These are phyloP conservation scores for Heterobasidion annosum DNA, from an alignment of 1,284 basidiomycete species.

Conservation along the genomic window DNA sequence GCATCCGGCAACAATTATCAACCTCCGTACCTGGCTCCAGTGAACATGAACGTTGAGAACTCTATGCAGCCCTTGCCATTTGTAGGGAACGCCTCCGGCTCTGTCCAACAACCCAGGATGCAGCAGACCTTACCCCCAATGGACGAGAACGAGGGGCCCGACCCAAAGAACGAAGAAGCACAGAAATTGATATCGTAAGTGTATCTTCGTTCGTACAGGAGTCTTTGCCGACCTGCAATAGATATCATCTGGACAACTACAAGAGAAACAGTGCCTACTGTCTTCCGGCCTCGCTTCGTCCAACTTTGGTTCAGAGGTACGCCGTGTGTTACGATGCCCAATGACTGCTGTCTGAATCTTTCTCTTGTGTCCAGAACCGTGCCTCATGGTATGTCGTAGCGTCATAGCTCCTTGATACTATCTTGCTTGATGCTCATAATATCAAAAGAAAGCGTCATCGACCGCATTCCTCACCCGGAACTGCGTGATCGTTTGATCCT, in stretches of 20 bases:
- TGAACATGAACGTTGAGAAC: slow-evolving; percentile 48
- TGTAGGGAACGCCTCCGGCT: slow-evolving; percentile 19
- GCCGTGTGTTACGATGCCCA: background rate
- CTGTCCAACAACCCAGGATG: slow-evolving; percentile 19
- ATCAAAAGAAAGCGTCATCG: slow-evolving; percentile 73
- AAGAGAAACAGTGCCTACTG: slow-evolving; percentile 75
- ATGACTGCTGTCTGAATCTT: slow-evolving; percentile 8
- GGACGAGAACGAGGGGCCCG: slow-evolving; percentile 43
- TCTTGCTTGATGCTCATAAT: slow-evolving; percentile 5
- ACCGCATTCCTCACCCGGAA: slow-evolving; percentile 80
- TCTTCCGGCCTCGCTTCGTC: slow-evolving; percentile 79
- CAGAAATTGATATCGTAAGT: slow-evolving; percentile 73
- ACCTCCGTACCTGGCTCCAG: slow-evolving; percentile 42
- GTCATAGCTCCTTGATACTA: background rate
- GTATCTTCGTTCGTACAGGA: slow-evolving; percentile 2
- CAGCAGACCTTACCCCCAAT: slow-evolving; percentile 18
- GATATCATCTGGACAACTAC: slow-evolving; percentile 85
- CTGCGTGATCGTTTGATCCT: slow-evolving; percentile 86
- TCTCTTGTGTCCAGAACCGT: slow-evolving; percentile 46
- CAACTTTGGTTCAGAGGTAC: slow-evolving; percentile 77
- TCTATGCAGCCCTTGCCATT: slow-evolving; percentile 40
- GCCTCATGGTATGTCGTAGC: slow-evolving; percentile 56
- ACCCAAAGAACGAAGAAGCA: slow-evolving; percentile 68
- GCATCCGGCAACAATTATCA: slow-evolving; percentile 34
- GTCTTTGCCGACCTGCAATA: slow-evolving; percentile 2